phyloP scores from a whole-genome alignment of 495 filamentous ascomycete genomes.

The Aspergillus mulundensis region DNA sequence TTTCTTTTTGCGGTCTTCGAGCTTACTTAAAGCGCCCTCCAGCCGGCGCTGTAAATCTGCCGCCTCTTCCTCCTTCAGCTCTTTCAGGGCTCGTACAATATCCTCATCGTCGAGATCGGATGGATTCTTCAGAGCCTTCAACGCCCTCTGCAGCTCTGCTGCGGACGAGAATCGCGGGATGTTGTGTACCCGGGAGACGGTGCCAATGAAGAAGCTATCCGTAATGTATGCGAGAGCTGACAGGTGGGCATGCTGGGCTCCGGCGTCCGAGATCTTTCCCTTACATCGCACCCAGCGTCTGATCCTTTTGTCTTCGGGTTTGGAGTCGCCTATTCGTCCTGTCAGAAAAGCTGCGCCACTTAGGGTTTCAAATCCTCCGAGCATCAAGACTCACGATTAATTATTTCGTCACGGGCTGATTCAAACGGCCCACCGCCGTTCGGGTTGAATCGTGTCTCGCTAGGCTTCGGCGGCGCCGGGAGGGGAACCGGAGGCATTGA shows the following conservation, averaged over 20 bases:
- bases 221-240: slow-evolving; percentile 87
- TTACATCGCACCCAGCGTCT: slow-evolving; percentile 77
- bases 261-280: slow-evolving; percentile 65
- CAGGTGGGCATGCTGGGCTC: slow-evolving; percentile 74
- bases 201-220: slow-evolving; percentile 89
- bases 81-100: slow-evolving; percentile 36
- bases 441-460: slow-evolving; percentile 24
- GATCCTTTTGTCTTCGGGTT: slow-evolving; percentile 62
- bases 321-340: slow-evolving; percentile 28
- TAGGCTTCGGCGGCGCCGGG: slow-evolving; percentile 22
- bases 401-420: slow-evolving; percentile 36
- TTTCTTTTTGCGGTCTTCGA: slow-evolving; percentile 17
- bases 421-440: slow-evolving; percentile 41
- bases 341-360: neutral
- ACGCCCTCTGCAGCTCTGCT: slow-evolving; percentile 30
- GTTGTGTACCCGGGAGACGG: slow-evolving; percentile 71
- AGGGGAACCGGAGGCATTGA: slow-evolving; percentile 29
- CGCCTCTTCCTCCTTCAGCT: slow-evolving; percentile 43
- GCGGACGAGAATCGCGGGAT: slow-evolving; percentile 58
- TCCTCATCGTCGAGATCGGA: slow-evolving; percentile 44
- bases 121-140: slow-evolving; percentile 44
- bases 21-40: slow-evolving; percentile 32
- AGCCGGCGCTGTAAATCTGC: slow-evolving; percentile 35
- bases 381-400: slow-evolving; percentile 35
- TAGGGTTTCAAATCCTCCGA: neutral